phyloP scores from a whole-genome alignment of 2,329 filamentous ascomycete species.

The Ilyonectria destructans region DNA sequence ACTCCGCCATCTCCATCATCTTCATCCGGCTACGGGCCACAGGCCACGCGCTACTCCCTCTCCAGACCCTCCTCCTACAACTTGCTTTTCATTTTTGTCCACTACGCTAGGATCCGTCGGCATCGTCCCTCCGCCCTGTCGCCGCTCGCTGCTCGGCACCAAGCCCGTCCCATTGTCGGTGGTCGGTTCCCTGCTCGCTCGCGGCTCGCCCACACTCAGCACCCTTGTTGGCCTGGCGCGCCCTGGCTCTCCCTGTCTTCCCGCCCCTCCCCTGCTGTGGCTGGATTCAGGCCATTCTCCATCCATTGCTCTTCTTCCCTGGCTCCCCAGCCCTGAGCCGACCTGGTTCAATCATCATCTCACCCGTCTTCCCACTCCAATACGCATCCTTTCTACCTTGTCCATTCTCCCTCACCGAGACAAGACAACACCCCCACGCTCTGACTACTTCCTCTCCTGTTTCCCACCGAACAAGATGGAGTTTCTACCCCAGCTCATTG shows the following conservation, averaged over 20 bases:
- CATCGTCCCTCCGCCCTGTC: not conserved
- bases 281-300: slow-evolving; percentile 25
- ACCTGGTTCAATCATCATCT: slow-evolving; percentile 40
- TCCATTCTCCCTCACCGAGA: slow-evolving; percentile 49
- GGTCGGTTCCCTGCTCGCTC: slow-evolving; percentile 7
- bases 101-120: not conserved
- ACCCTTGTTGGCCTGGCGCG: slow-evolving; percentile 5
- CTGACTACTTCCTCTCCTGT: slow-evolving; percentile 45
- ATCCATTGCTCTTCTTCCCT: slow-evolving; percentile 26
- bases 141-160: slow-evolving; percentile 12
- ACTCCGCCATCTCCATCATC: slow-evolving; percentile 25
- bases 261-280: slow-evolving; percentile 10
- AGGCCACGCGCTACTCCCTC: slow-evolving; percentile 2
- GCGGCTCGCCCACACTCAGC: not conserved
- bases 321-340: slow-evolving; percentile 17
- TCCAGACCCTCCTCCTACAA: not conserved
- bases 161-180: not conserved
- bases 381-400: slow-evolving; percentile 33
- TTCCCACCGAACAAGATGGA: slow-evolving; percentile 39
- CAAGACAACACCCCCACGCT: slow-evolving; percentile 43
- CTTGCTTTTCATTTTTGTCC: slow-evolving; percentile 26
- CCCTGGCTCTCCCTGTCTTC: slow-evolving; percentile 2
- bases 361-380: slow-evolving; percentile 37
- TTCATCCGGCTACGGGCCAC: slow-evolving; percentile 23
- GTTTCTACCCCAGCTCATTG: slow-evolving; percentile 44